Percentiles rank a stretch among this genome's conserved stretches.
These are phyloP conservation scores for Sporisorium exsertum DNA, from an alignment of 1,284 basidiomycete species.

Conservation along the genomic window DNA sequence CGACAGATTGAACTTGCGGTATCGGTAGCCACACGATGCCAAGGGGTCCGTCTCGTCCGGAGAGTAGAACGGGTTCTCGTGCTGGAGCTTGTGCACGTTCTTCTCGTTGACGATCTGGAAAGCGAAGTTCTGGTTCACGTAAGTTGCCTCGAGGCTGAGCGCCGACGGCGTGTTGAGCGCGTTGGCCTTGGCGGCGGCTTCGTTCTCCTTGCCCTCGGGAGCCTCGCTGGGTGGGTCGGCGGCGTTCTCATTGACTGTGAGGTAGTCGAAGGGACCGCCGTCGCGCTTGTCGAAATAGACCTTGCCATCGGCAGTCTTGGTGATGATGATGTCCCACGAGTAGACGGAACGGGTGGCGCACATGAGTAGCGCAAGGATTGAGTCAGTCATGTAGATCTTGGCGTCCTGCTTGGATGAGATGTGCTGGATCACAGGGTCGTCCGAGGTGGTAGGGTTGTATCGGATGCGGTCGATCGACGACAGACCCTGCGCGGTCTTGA, in stretches of 20 bases:
- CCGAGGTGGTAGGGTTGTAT: constrained; percentile 96
- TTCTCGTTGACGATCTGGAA: constrained; percentile 92
- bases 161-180: constrained; percentile 94
- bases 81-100: constrained; percentile 70
- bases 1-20: constrained; percentile 94
- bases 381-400: constrained; percentile 95
- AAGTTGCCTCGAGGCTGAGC: constrained; percentile 95
- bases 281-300: constrained; percentile 95
- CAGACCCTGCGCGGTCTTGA: constrained; percentile 86
- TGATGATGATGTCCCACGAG: constrained; percentile 98
- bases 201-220: constrained; percentile 58
- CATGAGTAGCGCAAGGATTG: constrained; percentile 96
- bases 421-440: constrained; percentile 78
- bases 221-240: constrained; percentile 89
- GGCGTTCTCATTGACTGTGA: constrained; percentile 99
- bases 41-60: constrained; percentile 92
- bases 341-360: constrained; percentile 93
- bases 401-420: constrained; percentile 72
- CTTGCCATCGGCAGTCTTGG: constrained; percentile 86
- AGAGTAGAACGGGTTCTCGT: constrained; percentile 84
- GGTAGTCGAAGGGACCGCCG: constrained; percentile 93
- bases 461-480: constrained; percentile 94
- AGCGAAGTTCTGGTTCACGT: constrained; percentile 98
- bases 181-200: constrained; percentile 71
- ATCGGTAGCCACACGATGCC: constrained; percentile 94